These are phyloP conservation scores for Diplosphaera chodatii DNA, from an alignment of 139 green algal species.

Conservation along the genomic window DNA sequence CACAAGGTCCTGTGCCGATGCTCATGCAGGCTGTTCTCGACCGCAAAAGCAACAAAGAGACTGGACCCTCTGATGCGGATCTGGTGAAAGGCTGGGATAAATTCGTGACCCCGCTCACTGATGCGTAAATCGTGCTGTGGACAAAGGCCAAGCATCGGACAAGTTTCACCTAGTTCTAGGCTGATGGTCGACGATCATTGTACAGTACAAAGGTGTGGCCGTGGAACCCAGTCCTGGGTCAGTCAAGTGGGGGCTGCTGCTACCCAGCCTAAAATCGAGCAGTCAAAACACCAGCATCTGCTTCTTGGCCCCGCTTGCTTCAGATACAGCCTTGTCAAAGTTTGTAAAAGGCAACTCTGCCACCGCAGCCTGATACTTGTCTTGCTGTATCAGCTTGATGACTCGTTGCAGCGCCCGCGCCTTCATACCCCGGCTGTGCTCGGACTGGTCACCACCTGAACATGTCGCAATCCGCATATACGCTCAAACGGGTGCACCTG, in stretches of 20 bases:
- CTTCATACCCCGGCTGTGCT: background rate
- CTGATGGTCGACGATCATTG: too few species aligned
- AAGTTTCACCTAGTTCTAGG: too few species aligned
- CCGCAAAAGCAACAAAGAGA: background rate
- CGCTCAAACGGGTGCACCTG: too few species aligned
- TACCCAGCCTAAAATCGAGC: background rate
- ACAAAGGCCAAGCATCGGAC: too few species aligned
- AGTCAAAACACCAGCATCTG: background rate
- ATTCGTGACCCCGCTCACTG: background rate
- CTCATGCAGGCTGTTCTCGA: background rate
- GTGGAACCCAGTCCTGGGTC: too few species aligned
- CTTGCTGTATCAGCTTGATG: background rate
- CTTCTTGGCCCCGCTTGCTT: background rate
- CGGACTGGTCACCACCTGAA: background rate
- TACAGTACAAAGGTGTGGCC: background rate
- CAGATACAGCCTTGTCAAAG: background rate
- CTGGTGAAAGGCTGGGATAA: background rate
- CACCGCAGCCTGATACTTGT: background rate
- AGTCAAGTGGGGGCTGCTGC: too few species aligned
- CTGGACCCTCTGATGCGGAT: background rate
- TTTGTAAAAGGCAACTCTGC: background rate
- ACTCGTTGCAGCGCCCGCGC: background rate
- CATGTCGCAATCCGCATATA: too few species aligned
- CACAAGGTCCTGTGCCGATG: background rate
- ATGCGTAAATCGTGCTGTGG: background rate